Evolutionary conservation across 2,329 filamentous ascomycete species (phyloP), one percentile per base, ranked within the genome.

Genomic region (Diplocarpon rosae): DNA sequence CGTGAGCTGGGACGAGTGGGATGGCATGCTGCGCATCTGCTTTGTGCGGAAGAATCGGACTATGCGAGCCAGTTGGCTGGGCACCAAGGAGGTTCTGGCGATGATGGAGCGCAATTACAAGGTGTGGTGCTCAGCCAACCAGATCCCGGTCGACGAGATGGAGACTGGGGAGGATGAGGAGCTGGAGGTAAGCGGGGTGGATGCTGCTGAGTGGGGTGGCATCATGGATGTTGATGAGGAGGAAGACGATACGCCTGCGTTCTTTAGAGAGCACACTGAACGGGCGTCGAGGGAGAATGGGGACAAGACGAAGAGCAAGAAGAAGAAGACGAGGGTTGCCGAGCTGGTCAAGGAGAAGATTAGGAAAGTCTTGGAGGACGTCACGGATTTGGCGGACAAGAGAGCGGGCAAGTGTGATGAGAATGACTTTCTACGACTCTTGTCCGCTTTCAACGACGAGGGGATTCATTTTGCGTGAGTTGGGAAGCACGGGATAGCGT

Each of bases 1-100:
- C 55, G 89, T 96, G 52, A 85, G 80, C 61, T 96, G 90, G 66
- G 87, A 93, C 42, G 92, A 96, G 64, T 95, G 89, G 82, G 90
- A 96, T 60, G 89, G 90, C 9, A 71, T 96, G 61, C 65, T 96
- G 50, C 72, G 86, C 40, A 78, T 94, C 33, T 79, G 80, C 49
- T 95, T 95, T 56, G 80, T 84, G 42, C 72, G 92, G 55, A 92
- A 94, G 69, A 96, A 96, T 66, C 87, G 89, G 64, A 95, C 87
- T 1, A 69, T 96, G 43, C 73, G 88, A 32, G 83, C 86, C 5
- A 83, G 78, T 49, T 94, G 88, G 67, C 69, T 93, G 41, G 83
- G 84, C 13, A 88, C 83, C 12, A 81, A 78, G 46, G 85, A 85
- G 55, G 83, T 95, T 1, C 72, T 95, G 60, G 75, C 77, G 45